Evolutionary conservation across 805 yeast species (phyloP).

Genomic region (Candida sonorensis): DNA sequence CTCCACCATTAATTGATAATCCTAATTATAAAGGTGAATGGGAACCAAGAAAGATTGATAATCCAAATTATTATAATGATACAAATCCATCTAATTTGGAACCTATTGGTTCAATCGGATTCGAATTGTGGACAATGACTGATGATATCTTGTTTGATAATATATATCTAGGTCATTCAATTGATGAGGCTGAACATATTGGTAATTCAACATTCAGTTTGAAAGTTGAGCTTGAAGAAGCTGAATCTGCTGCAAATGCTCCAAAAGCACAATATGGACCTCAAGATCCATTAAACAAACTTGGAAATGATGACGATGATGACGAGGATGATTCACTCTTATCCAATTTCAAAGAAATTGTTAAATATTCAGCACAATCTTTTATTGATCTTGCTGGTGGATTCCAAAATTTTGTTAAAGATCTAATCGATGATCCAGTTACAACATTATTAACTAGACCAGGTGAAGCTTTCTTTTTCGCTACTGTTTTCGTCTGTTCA

Average conservation of each 20-base stretch:
- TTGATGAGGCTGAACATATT: constrained; percentile 75
- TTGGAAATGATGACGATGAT: constrained; percentile 2
- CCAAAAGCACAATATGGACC: constrained; percentile 39
- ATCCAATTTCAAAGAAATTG: neutral
- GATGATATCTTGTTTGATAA: constrained; percentile 70
- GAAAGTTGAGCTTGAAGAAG: constrained; percentile 46
- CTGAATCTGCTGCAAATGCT: constrained; percentile 31
- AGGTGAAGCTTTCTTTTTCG: constrained; percentile 41
- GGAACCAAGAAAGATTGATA: constrained; percentile 58
- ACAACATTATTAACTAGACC: constrained; percentile 39
- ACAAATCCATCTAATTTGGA: constrained; percentile 50
- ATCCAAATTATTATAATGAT: constrained; percentile 66
- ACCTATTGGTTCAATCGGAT: constrained; percentile 74
- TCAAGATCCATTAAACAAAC: constrained; percentile 21
- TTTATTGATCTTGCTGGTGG: constrained; percentile 17
- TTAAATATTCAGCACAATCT: constrained; percentile 6
- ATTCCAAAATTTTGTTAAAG: constrained; percentile 28
- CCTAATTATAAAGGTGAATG: constrained; percentile 79
- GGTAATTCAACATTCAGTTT: constrained; percentile 70
- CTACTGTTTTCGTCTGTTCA: constrained; percentile 33
- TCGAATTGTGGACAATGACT: constrained; percentile 88
- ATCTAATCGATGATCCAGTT: constrained; percentile 39
- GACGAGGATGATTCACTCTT: no score
- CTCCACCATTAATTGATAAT: constrained; percentile 57
- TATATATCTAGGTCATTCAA: constrained; percentile 76